Base-by-base conservation (phyloP, 805 yeast genomes). In the Saccharomycopsis olivae region DNA sequence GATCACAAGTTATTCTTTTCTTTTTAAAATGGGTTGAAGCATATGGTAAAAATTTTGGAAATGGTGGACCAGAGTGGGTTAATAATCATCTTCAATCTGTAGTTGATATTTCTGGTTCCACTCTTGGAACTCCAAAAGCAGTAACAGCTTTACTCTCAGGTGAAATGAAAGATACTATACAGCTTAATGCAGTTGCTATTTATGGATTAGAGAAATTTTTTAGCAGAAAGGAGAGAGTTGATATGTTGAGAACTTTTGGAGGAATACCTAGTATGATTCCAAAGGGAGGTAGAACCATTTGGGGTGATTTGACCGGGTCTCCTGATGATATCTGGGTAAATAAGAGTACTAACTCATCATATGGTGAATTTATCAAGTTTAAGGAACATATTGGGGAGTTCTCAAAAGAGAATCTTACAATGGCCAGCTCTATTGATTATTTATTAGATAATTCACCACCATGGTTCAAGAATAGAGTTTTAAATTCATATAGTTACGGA, bases 11-110 rank as follows among this genome's bases (percentile, higher is more conserved):
- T 28, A 73, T 80, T 2, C 85, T 73, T 55, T 92, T 84, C 57
- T 92, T 92, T 55, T 59, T 92, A 64, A 87, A 92, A 59, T 92
- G 98, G 98, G 97, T 73, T 5, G 98, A 92, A 58, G 96, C 96
- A 1, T 65, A 68, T 37, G 96, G 96, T 4, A 64, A 63, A 39
- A 59, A 61, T 41, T 85, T 73, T 52, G 98, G 98, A 25, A 85
- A 88, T 55, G 97, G 96, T n/a, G 97, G 97, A 2, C 57, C 68
- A 3, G 53, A 51, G 33, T 92, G 98, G 98, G 89, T 87, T 47
- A 81, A 92, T 51, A 80, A 79, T 31, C 69, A 92, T 54, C 66
- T 92, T 43, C 88, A 74, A 35, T 75, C 95, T 2, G 75, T 74
- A 54, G 76, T 92, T 29, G 92, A 92, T 55, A 81, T 92, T 43